Evolutionary conservation across 2,329 filamentous ascomycete genomes (phyloP).

Genomic region (Monosporascus ibericus): DNA sequence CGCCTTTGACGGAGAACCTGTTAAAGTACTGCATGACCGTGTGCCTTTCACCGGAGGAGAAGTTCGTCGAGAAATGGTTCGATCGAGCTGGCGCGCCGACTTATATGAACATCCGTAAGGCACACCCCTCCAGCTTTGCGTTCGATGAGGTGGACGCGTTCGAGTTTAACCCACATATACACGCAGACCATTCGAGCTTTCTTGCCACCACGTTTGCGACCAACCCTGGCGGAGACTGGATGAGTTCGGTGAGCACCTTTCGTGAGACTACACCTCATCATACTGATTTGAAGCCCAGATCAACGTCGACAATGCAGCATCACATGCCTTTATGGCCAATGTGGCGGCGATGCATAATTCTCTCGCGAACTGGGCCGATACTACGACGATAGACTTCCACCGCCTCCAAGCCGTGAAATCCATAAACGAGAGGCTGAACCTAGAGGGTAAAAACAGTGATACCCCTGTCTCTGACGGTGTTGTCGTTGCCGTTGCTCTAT

Average conservation of each 20-base stretch:
- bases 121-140: background rate
- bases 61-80: conserved; percentile 26
- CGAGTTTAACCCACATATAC: too few relatives aligned
- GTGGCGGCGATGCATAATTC: conserved; percentile 29
- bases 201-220: conserved; percentile 26
- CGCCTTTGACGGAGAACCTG: conserved; percentile 25
- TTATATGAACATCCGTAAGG: conserved; percentile 26
- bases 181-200: conserved; percentile 24
- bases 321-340: conserved; percentile 27
- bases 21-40: conserved; percentile 28
- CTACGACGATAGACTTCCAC: conserved; percentile 27
- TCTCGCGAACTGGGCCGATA: conserved; percentile 26
- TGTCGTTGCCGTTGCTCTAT: conserved; percentile 25
- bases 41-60: conserved; percentile 25
- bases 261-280: background rate
- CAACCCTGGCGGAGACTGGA: conserved; percentile 26
- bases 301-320: conserved; percentile 25
- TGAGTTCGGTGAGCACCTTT: conserved; percentile 20
- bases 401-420: conserved; percentile 27
- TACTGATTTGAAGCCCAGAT: conserved; percentile 15
- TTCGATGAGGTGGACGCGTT: background rate
- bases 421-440: conserved; percentile 25
- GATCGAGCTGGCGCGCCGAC: conserved; percentile 24
- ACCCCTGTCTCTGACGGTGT: conserved; percentile 27
- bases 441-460: conserved; percentile 22